phyloP scores from a whole-genome alignment of 2,329 filamentous ascomycete species.

The Hypomyces rosellus region DNA sequence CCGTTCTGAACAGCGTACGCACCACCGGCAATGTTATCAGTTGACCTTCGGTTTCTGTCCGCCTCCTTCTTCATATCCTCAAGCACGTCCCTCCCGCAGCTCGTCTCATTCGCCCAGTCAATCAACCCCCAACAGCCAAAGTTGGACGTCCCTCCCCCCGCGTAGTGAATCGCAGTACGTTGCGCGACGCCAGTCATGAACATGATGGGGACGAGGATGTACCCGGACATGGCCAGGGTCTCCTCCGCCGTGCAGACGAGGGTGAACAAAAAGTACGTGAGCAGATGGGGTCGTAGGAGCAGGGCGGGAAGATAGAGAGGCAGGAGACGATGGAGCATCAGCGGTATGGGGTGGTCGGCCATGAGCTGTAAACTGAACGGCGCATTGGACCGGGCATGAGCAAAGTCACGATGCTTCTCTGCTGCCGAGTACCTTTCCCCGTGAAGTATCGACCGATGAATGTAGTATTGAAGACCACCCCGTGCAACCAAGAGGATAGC shows the following conservation, averaged over 20 bases:
- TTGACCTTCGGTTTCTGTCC: conserved; percentile 44
- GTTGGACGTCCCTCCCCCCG: conserved; percentile 49
- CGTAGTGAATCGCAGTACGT: conserved; percentile 38
- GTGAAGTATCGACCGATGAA: conserved; percentile 70
- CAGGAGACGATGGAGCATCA: conserved; percentile 56
- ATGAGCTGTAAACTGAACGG: conserved; percentile 57
- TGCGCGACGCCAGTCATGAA: conserved; percentile 45
- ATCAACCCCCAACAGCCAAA: conserved; percentile 56
- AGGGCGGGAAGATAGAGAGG: conserved; percentile 61
- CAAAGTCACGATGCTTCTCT: conserved; percentile 36
- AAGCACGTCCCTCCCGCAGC: conserved; percentile 43
- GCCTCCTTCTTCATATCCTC: conserved; percentile 38
- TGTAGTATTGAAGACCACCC: conserved; percentile 62
- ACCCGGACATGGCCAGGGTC: conserved; percentile 61
- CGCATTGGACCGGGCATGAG: conserved; percentile 49
- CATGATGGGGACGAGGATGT: conserved; percentile 51
- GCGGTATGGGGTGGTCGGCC: conserved; percentile 61
- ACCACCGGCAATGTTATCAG: conserved; percentile 27
- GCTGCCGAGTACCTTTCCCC: conserved; percentile 28
- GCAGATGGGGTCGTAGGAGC: conserved; percentile 60
- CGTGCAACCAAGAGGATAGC: conserved; percentile 37
- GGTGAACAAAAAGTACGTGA: conserved; percentile 64
- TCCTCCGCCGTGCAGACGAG: conserved; percentile 60
- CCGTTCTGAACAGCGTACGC: conserved; percentile 28
- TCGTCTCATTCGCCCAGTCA: conserved; percentile 56